phyloP scores from a whole-genome alignment of 2,329 filamentous ascomycete species.

The Monilinia vaccinii-corymbosi region DNA sequence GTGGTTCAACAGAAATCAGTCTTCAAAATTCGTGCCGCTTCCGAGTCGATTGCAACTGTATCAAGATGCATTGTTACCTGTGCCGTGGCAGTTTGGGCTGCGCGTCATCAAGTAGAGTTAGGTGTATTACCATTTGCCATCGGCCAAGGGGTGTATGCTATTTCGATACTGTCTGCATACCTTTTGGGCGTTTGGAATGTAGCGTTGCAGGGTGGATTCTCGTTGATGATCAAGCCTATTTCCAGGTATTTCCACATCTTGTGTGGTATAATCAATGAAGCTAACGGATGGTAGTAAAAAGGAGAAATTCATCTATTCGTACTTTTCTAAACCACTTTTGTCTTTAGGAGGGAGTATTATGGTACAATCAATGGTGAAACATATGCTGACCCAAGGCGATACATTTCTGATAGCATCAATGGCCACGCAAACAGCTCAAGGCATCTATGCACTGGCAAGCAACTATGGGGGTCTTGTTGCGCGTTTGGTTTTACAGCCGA shows the following conservation, averaged over 20 bases:
- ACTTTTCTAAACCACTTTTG: slow-evolving; percentile 61
- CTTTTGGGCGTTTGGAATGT: slow-evolving; percentile 48
- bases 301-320: slow-evolving; percentile 21
- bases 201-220: slow-evolving; percentile 53
- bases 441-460: slow-evolving; percentile 83
- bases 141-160: slow-evolving; percentile 72
- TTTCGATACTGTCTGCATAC: slow-evolving; percentile 63
- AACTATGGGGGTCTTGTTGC: slow-evolving; percentile 91
- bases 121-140: slow-evolving; percentile 84
- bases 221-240: slow-evolving; percentile 47
- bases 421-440: slow-evolving; percentile 71
- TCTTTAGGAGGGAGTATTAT: slow-evolving; percentile 73
- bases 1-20: slow-evolving; percentile 73
- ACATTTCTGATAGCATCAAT: slow-evolving; percentile 76
- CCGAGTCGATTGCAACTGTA: slow-evolving; percentile 77
- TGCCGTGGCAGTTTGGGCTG: slow-evolving; percentile 56
- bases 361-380: slow-evolving; percentile 82
- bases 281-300: slow-evolving; percentile 7
- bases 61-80: slow-evolving; percentile 70
- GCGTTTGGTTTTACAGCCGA: slow-evolving; percentile 82
- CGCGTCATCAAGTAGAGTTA: slow-evolving; percentile 41
- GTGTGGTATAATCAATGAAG: not conserved
- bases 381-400: slow-evolving; percentile 89
- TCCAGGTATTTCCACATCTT: slow-evolving; percentile 17
- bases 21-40: slow-evolving; percentile 70